A percentile compares a stretch with the other conserved stretches of the same genome.
phyloP scores from a whole-genome alignment of 768 basidiomycete species.

The Rhizopogon rudus region DNA sequence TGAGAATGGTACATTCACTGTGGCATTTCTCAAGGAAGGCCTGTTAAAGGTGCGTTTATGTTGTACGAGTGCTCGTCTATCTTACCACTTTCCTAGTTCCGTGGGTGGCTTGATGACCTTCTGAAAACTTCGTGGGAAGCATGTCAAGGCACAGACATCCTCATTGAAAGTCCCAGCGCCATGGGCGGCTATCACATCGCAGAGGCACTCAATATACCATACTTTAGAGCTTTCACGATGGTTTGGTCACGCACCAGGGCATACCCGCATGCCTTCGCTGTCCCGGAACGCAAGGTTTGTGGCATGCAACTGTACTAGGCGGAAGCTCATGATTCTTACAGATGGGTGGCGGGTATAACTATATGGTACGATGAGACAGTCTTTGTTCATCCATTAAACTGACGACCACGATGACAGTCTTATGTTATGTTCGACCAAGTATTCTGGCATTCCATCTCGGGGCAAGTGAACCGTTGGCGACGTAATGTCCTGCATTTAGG shows the following conservation, averaged over 20 bases:
- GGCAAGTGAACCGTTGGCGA: conserved; percentile 94
- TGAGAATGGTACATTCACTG: conserved; percentile 96
- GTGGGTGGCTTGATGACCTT: conserved; percentile 96
- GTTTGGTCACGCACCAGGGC: conserved; percentile 96
- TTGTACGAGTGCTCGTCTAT: not conserved
- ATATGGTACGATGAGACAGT: conserved; percentile 65
- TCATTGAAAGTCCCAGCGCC: conserved; percentile 93
- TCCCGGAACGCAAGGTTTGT: conserved; percentile 86
- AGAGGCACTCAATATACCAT: conserved; percentile 89
- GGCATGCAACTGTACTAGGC: conserved; percentile 1
- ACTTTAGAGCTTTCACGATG: conserved; percentile 96
- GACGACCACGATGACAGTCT: conserved; percentile 40
- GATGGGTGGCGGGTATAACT: conserved; percentile 98
- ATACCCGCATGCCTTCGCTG: conserved; percentile 97
- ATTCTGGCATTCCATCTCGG: conserved; percentile 93
- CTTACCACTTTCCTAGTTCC: conserved; percentile 54
- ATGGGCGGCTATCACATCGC: conserved; percentile 98
- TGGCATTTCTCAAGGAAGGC: conserved; percentile 90
- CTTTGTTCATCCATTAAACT: conserved; percentile 4
- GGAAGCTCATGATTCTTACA: conserved; percentile 25
- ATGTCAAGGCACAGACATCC: conserved; percentile 89
- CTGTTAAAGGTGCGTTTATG: conserved; percentile 63
- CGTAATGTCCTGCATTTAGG: conserved; percentile 69
- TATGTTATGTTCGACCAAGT: conserved; percentile 98
- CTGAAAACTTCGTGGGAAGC: conserved; percentile 95